A percentile compares a stretch with the other conserved stretches of the same genome.
Evolutionary conservation across 2,329 filamentous ascomycete species (phyloP).

Genomic region (Sarocladiaceae sp.): DNA sequence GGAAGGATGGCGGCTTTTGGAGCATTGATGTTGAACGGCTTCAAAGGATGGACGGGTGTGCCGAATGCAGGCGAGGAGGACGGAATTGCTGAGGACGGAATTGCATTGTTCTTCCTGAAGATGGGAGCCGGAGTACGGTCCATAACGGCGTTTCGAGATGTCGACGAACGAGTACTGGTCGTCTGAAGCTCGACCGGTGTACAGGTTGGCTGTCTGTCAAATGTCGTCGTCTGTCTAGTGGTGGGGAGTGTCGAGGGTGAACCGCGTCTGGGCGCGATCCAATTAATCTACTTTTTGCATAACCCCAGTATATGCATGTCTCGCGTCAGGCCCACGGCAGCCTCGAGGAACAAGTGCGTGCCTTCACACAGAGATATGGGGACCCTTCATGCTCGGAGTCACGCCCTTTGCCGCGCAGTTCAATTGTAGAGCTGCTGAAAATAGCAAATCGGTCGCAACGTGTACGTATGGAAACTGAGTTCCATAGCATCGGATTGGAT

Average conservation of each 20-base stretch:
- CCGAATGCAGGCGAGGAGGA: constrained; percentile 89
- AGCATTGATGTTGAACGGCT: constrained; percentile 49
- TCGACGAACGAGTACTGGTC: not conserved
- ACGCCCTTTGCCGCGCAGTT: no score
- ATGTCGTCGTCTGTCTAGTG: not conserved
- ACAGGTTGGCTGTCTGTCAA: constrained; percentile 9
- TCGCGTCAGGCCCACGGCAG: not conserved
- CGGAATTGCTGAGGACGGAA: constrained; percentile 57
- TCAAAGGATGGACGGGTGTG: constrained; percentile 75
- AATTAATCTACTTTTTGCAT: constrained; percentile 5
- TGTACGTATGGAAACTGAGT: no score
- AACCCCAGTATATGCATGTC: not conserved
- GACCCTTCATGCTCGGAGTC: no score
- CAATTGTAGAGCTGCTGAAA: no score
- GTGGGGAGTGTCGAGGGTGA: not conserved
- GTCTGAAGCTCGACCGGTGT: constrained; percentile 3
- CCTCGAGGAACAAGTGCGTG: not conserved
- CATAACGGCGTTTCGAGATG: constrained; percentile 19
- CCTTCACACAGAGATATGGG: no score
- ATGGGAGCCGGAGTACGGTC: constrained; percentile 32
- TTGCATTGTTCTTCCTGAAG: constrained; percentile 29
- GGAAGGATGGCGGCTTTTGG: constrained; percentile 67
- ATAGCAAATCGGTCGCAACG: no score
- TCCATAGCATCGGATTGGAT: no score
- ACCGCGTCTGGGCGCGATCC: constrained; percentile 8